Conservation (phyloP, 179 eudicot species). For the Vitellaria paradoxa region DNA sequence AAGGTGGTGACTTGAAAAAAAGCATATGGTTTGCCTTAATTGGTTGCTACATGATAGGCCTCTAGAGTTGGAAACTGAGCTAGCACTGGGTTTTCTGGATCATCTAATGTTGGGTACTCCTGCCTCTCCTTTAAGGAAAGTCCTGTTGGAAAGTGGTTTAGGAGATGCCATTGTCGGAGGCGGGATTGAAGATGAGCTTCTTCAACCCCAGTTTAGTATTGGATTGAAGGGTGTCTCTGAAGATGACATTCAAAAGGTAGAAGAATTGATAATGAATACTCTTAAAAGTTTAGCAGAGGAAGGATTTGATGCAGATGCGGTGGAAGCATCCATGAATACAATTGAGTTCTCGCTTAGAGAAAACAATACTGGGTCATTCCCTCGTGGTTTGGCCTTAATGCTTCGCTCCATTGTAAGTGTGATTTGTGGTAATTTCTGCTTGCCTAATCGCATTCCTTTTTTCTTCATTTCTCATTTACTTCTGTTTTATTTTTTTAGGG, state of each 20-base stretch:
- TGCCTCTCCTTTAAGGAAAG: slow-evolving; percentile 95
- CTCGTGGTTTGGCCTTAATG: slow-evolving; percentile 94
- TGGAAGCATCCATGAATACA: slow-evolving; percentile 97
- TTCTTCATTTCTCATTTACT: slow-evolving; percentile 11
- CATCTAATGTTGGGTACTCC: slow-evolving; percentile 96
- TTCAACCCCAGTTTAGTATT: slow-evolving; percentile 90
- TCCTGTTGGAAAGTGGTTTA: slow-evolving; percentile 79
- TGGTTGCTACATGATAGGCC: slow-evolving; percentile 92
- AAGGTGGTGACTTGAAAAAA: slow-evolving; percentile 79
- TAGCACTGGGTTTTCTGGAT: slow-evolving; percentile 75
- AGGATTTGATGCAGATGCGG: slow-evolving; percentile 87
- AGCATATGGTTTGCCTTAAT: slow-evolving; percentile 95
- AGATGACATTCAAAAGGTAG: slow-evolving; percentile 82
- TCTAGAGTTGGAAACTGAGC: slow-evolving; percentile 89
- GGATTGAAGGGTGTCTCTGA: slow-evolving; percentile 89
- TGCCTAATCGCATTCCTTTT: slow-evolving; percentile 1
- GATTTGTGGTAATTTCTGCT: neutral
- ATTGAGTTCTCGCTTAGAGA: slow-evolving; percentile 94
- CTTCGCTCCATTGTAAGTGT: slow-evolving; percentile 81
- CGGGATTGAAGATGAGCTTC: slow-evolving; percentile 87
- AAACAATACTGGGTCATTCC: slow-evolving; percentile 95
- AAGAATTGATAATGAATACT: slow-evolving; percentile 65
- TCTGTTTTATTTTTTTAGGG: slow-evolving; percentile 54
- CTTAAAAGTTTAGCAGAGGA: slow-evolving; percentile 63
- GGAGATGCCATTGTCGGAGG: slow-evolving; percentile 98